Evolutionary conservation across 2,329 filamentous ascomycete species (phyloP), one percentile per base, ranked within the genome.

Genomic region (Penicillium brasilianum): DNA sequence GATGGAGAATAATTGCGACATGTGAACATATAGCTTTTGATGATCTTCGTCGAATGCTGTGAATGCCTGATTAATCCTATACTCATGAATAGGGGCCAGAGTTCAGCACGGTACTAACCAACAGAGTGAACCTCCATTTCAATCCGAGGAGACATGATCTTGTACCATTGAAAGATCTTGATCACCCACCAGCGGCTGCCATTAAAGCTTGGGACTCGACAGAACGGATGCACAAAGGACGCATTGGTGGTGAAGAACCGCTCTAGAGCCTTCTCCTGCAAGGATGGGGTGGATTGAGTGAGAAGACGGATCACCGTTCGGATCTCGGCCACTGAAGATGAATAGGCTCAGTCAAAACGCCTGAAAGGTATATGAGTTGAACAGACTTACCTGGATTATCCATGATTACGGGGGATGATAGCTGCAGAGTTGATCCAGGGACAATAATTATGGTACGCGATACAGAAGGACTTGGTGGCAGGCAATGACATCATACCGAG

Each of bases 101-200:
- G 9, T 28, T 9, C 11, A 30, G 20, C 37, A 32, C 10, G n/a
- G 13, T 10, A 73, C 78, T 28, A 71, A 86, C 85, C 85, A 18
- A 88, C 77, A 32, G 81, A 83, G 55, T 92, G 85, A 18, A 97
- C 81, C 1, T 84, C 78, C 13, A 94, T 78, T 46, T 88, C 83
- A 66, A 95, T 90, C 18, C 82, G 80, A 0, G 93, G 93, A 63
- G 88, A 92, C 72, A 96, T 81, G 65, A 94, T 90, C 71, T 92
- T 91, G 77, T 96, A 94, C 90, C 90, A 93, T 43, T 87, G 86
- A 72, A 92, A 96, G 59, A 96, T 88, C 67, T 84, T 82, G 51
- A 85, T 79, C 18, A 96, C 82, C 6, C 91, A 73, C 77, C 83
- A 87, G 46, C 91, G 83, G 10, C 90, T 93, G 64, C 88, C 85